Base-by-base conservation (phyloP, 2,329 filamentous ascomycete species). In the Clarireedia homoeocarpa region DNA sequence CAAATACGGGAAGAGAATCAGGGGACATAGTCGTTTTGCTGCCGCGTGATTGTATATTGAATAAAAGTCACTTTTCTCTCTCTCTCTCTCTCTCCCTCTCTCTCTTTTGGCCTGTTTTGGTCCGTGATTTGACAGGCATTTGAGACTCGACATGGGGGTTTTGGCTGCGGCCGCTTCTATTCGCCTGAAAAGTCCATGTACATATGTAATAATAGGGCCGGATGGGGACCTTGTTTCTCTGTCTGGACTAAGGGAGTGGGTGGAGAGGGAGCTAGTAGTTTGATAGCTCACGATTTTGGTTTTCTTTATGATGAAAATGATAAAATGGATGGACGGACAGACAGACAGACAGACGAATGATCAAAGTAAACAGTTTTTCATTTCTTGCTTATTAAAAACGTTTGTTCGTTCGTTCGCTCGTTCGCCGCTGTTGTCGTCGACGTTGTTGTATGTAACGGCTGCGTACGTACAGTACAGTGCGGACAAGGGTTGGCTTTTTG, bases 1-100 rank as follows among this genome's bases (percentile, higher is more conserved):
- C 71, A 73, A 73, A 45, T 81, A 79, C 59, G 82, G 82, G 46
- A 84, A 83, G 70, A 70, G 64, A 56, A 75, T 85, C 58, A 75
- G 82, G 53, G 71, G 71, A 20, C 76, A 71, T 55, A 85, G 82
- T 63, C 74, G 76, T 48, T 84, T 76, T 68, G 80, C 80, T 44
- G 58, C 56, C 44, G 60, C 62, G 42, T 63, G 52, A 60, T 57
- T 34, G 30, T 10, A 34, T 34, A 34, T 34, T 34, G 30, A 20
- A 20, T 12, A 34, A 34, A 34, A 20, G 30, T 34, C 30, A 34
- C 30, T 9, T 34, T 34, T 34, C 5, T 34, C 20, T 20, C 20
- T 20, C 20, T 20, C 20, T 20, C 20, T 20, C 20, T 20, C 20
- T 20, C 2, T 20, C 20, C 3, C 20, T 20, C 2, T 20, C 2